Conservation (phyloP, 345 rosid genomes). For the Hevea brasiliensis region DNA sequence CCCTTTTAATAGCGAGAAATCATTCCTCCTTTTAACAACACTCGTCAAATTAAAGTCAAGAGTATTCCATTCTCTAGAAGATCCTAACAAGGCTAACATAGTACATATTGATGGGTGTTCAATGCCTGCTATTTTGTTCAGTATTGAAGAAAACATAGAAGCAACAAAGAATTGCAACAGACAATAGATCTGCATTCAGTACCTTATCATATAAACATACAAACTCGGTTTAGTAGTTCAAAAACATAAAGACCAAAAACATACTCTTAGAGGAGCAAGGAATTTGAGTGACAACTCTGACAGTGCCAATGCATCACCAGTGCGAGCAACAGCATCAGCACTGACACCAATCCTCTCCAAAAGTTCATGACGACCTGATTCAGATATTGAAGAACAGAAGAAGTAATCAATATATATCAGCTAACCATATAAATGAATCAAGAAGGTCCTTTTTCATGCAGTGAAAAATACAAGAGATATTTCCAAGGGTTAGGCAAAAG, state of each 20-base stretch:
- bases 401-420: slow-evolving; percentile 6
- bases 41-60: not conserved
- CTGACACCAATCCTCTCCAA: slow-evolving; percentile 64
- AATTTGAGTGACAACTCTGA: slow-evolving; percentile 76
- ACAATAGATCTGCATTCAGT: not conserved
- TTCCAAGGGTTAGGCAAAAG: not conserved
- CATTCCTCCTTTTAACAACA: not conserved
- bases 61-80: not conserved
- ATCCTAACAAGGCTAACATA: not conserved
- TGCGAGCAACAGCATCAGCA: slow-evolving; percentile 72
- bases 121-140: not conserved
- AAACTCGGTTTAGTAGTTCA: not conserved
- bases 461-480: not conserved
- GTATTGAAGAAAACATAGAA: not conserved
- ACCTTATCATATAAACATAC: not conserved
- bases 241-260: slow-evolving; percentile 14
- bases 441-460: not conserved
- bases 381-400: slow-evolving; percentile 5
- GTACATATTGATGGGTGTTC: not conserved
- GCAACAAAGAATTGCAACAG: not conserved
- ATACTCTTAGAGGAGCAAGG: slow-evolving; percentile 72
- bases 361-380: slow-evolving; percentile 74
- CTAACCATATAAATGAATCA: not conserved
- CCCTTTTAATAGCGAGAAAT: not conserved
- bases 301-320: slow-evolving; percentile 64